These are phyloP conservation scores for Prunus mume DNA, from an alignment of 306 rosid genomes.

Conservation along the genomic window DNA sequence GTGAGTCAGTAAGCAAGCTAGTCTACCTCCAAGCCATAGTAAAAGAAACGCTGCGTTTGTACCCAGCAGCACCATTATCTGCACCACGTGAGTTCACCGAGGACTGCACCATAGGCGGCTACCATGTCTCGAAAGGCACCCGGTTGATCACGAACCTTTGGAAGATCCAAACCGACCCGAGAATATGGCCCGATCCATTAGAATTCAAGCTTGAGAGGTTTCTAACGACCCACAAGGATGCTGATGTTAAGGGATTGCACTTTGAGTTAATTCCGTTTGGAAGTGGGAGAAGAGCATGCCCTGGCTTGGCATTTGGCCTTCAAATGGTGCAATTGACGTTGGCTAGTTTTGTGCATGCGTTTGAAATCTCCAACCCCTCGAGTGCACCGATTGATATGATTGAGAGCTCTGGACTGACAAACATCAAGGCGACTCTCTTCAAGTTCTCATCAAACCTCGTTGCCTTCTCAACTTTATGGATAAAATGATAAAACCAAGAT, in stretches of 20 bases:
- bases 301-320: conserved; percentile 18
- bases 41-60: conserved; percentile 52
- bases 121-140: conserved; percentile 35
- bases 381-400: conserved; percentile 24
- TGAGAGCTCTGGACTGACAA: conserved; percentile 23
- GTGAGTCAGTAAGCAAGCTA: conserved; percentile 12
- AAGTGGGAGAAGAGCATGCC: conserved; percentile 42
- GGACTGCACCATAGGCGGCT: conserved; percentile 45
- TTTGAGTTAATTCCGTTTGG: conserved; percentile 40
- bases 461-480: background rate
- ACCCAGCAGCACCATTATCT: conserved; percentile 36
- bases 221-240: conserved; percentile 18
- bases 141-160: conserved; percentile 38
- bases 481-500: background rate
- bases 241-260: conserved; percentile 25
- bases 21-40: conserved; percentile 42
- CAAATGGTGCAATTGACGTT: conserved; percentile 1
- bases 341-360: conserved; percentile 33
- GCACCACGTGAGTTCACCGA: conserved; percentile 28
- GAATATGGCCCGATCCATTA: conserved; percentile 13
- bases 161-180: conserved; percentile 43
- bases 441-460: conserved; percentile 26
- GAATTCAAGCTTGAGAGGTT: conserved; percentile 43
- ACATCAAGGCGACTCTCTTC: conserved; percentile 19
- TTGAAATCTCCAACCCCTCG: conserved; percentile 11